phyloP scores from a whole-genome alignment of 495 filamentous ascomycete species.

The Tetracladium setigerum region DNA sequence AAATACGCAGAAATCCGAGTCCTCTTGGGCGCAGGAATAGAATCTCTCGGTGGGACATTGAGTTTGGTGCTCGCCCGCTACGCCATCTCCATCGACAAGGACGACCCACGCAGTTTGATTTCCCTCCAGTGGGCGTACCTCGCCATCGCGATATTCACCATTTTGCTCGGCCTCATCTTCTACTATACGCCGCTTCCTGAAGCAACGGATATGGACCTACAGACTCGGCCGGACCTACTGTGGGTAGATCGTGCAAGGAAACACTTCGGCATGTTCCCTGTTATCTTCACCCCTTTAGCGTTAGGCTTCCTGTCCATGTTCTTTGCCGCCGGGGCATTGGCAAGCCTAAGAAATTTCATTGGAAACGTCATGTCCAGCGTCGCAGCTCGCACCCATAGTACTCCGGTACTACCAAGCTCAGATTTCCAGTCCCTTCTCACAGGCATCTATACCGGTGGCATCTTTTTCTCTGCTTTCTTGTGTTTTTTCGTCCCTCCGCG shows the following conservation, averaged over 20 bases:
- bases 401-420: conserved; percentile 47
- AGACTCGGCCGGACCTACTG: conserved; percentile 29
- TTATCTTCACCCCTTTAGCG: conserved; percentile 29
- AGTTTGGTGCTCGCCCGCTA: conserved; percentile 57
- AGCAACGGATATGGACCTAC: conserved; percentile 39
- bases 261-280: neutral
- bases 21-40: conserved; percentile 57
- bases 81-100: conserved; percentile 49
- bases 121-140: conserved; percentile 72
- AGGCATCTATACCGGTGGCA: conserved; percentile 33
- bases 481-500: conserved; percentile 44
- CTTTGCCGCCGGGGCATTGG: conserved; percentile 60
- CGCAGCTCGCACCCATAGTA: neutral
- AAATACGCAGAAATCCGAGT: conserved; percentile 47
- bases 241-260: conserved; percentile 24
- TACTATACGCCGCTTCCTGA: conserved; percentile 46
- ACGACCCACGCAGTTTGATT: conserved; percentile 32
- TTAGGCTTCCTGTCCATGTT: conserved; percentile 60
- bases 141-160: conserved; percentile 61
- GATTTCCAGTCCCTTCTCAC: conserved; percentile 37
- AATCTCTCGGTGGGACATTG: conserved; percentile 57
- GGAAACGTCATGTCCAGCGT: conserved; percentile 25
- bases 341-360: conserved; percentile 58
- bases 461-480: conserved; percentile 34
- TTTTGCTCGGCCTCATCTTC: conserved; percentile 47